Percentiles rank a stretch among this genome's conserved stretches.
Evolutionary conservation across 176 grass and related monocot genomes (phyloP).

Genomic region (Otatea glauca): DNA sequence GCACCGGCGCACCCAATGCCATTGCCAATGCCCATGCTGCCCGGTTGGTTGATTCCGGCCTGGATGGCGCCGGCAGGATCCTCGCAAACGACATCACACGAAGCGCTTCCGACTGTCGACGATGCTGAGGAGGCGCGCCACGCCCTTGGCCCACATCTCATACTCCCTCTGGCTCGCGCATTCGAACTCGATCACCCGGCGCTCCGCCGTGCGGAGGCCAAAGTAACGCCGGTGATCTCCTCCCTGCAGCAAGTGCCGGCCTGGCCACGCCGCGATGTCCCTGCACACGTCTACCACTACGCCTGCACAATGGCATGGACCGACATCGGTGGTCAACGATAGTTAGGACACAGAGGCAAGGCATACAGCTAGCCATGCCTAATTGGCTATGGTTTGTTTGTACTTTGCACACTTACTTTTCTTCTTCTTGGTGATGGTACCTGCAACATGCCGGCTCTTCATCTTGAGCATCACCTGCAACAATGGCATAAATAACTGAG

Average conservation of each 20-base stretch:
- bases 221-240: slow-evolving; percentile 89
- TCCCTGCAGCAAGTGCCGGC: slow-evolving; percentile 78
- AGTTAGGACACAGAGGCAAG: not conserved
- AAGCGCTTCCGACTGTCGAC: slow-evolving; percentile 58
- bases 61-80: not conserved
- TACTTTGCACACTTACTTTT: slow-evolving; percentile 58
- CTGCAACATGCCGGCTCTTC: slow-evolving; percentile 86
- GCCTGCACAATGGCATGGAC: slow-evolving; percentile 40
- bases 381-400: not conserved
- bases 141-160: slow-evolving; percentile 89
- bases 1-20: not conserved
- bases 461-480: slow-evolving; percentile 89
- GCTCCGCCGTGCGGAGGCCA: slow-evolving; percentile 79
- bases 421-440: slow-evolving; percentile 96
- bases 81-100: not conserved
- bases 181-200: slow-evolving; percentile 95
- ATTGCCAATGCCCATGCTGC: not conserved
- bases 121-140: slow-evolving; percentile 70
- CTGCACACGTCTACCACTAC: slow-evolving; percentile 88
- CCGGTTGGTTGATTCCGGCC: not conserved
- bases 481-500: not conserved
- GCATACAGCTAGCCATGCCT: not conserved
- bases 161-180: slow-evolving; percentile 62
- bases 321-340: not conserved
- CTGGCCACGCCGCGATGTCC: slow-evolving; percentile 81